Conservation (phyloP, 352 stramenopile genomes). For the Pythium dissimile region DNA sequence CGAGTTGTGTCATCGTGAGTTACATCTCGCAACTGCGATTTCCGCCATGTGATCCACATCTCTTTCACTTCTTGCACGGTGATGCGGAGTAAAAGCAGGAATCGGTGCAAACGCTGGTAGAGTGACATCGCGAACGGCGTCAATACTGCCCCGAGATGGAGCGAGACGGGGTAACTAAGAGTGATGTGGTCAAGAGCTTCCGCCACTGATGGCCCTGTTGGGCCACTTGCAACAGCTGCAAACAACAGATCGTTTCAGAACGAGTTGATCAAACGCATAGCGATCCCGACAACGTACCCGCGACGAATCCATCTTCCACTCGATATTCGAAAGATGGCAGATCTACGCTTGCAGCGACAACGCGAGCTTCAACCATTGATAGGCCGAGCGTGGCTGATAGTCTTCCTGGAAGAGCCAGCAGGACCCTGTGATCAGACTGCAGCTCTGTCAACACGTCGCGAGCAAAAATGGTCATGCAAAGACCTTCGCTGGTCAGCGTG, state of each 20-base stretch:
- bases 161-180: conserved; percentile 11
- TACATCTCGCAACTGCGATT: background rate
- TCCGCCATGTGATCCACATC: conserved; percentile 13
- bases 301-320: conserved; percentile 28
- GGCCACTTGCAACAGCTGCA: conserved; percentile 32
- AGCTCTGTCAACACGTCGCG: conserved; percentile 51
- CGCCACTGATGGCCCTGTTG: conserved; percentile 28
- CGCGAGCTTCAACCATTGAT: conserved; percentile 53
- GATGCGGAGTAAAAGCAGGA: conserved; percentile 28
- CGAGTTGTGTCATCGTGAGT: background rate
- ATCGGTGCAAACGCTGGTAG: conserved; percentile 19
- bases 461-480: conserved; percentile 71
- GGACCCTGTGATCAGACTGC: conserved; percentile 36
- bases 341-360: conserved; percentile 17
- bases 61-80: conserved; percentile 48
- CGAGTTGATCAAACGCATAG: too few species aligned
- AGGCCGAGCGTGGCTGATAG: conserved; percentile 49
- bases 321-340: conserved; percentile 48
- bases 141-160: conserved; percentile 8
- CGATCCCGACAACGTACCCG: conserved; percentile 30
- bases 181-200: conserved; percentile 16
- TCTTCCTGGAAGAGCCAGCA: conserved; percentile 40
- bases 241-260: background rate
- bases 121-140: conserved; percentile 1
- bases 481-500: conserved; percentile 68